Percentiles rank a stretch among this genome's conserved stretches.
Conservation (phyloP, 192 early-diverging fungal genomes). For the Umbelopsis vinacea region DNA sequence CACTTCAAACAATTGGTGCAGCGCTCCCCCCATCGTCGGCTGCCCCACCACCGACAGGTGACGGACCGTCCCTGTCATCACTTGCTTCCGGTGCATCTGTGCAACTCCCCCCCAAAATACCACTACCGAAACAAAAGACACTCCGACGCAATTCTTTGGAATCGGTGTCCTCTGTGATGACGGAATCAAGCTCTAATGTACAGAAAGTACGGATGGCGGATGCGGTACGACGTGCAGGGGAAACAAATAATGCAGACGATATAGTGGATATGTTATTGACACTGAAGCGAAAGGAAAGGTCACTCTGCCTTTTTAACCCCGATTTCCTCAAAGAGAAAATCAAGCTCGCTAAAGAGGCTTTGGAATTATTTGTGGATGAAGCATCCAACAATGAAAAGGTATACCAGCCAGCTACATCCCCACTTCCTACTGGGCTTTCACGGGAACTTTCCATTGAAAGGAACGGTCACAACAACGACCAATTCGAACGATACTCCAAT, state of each 20-base stretch:
- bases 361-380: slow-evolving; percentile 35
- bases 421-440: slow-evolving; percentile 8
- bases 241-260: slow-evolving; percentile 24
- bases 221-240: slow-evolving; percentile 27
- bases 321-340: slow-evolving; percentile 40
- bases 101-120: slow-evolving; percentile 24
- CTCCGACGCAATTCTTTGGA: slow-evolving; percentile 32
- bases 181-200: slow-evolving; percentile 29
- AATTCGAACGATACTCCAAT: background rate
- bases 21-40: background rate
- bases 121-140: slow-evolving; percentile 20
- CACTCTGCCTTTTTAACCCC: slow-evolving; percentile 42
- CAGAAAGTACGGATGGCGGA: slow-evolving; percentile 30
- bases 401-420: background rate
- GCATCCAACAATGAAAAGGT: background rate
- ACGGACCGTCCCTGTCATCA: slow-evolving; percentile 25
- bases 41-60: background rate
- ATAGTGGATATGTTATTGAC: slow-evolving; percentile 45
- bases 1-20: background rate
- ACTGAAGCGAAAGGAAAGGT: slow-evolving; percentile 40
- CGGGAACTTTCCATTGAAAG: background rate
- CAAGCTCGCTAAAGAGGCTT: slow-evolving; percentile 33
- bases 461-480: background rate
- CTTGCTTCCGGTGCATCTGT: slow-evolving; percentile 30
- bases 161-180: slow-evolving; percentile 40